phyloP scores from a whole-genome alignment of 768 basidiomycete species.

The Strobilomyces confusus region DNA sequence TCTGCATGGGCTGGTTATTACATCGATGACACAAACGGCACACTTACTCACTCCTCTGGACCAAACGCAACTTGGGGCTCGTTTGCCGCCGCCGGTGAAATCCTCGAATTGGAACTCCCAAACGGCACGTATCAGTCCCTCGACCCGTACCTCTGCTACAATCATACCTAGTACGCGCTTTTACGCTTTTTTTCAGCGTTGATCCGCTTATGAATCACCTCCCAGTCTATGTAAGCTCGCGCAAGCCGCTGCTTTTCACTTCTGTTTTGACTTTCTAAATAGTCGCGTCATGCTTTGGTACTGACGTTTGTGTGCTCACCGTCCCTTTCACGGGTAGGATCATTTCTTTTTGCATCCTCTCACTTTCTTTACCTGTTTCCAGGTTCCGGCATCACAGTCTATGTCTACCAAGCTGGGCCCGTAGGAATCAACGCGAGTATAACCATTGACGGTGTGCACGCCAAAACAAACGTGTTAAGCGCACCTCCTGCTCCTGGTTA shows the following conservation, averaged over 20 bases:
- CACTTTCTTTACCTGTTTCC: neutral
- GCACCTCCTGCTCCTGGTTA: constrained; percentile 19
- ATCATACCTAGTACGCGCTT: constrained; percentile 23
- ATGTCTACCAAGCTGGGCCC: constrained; percentile 22
- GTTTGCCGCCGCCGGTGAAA: constrained; percentile 7
- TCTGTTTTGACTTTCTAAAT: neutral
- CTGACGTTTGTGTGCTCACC: constrained; percentile 16
- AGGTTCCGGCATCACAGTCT: constrained; percentile 25
- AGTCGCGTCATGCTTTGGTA: constrained; percentile 21
- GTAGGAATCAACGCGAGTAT: constrained; percentile 24
- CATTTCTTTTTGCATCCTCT: neutral
- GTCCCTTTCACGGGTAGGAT: constrained; percentile 24
- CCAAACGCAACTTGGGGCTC: constrained; percentile 25
- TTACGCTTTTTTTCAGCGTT: neutral
- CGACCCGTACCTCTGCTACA: constrained; percentile 22
- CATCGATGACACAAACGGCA: constrained; percentile 23
- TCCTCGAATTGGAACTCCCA: constrained; percentile 16
- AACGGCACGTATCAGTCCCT: constrained; percentile 18
- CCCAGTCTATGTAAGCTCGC: constrained; percentile 18
- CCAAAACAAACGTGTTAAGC: constrained; percentile 14
- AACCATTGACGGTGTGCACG: constrained; percentile 9
- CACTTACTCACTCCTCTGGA: constrained; percentile 21
- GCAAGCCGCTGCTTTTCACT: neutral
- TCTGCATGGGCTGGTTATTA: constrained; percentile 18
- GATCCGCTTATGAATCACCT: neutral